phyloP scores from a whole-genome alignment of 2,329 filamentous ascomycete species.

The Nigrospora osmanthi region DNA sequence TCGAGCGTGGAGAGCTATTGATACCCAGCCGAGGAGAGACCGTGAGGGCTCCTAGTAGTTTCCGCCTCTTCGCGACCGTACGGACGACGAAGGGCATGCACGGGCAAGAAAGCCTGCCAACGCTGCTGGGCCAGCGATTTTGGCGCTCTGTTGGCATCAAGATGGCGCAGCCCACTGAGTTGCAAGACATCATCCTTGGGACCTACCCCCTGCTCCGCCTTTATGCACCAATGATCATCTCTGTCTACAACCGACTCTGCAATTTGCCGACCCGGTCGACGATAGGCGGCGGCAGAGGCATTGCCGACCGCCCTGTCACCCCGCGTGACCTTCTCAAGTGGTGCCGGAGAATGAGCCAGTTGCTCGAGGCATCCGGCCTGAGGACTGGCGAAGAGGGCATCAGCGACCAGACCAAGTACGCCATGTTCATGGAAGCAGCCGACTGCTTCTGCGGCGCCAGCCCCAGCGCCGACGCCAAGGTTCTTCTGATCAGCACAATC shows the following conservation, averaged over 20 bases:
- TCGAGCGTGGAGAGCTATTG: slow-evolving; percentile 84
- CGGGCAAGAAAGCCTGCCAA: slow-evolving; percentile 59
- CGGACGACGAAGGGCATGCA: slow-evolving; percentile 65
- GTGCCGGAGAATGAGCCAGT: slow-evolving; percentile 66
- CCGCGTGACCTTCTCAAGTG: slow-evolving; percentile 79
- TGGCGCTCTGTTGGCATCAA: slow-evolving; percentile 74
- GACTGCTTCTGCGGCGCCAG: slow-evolving; percentile 87
- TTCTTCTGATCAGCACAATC: slow-evolving; percentile 58
- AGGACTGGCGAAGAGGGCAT: slow-evolving; percentile 63
- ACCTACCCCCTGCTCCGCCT: slow-evolving; percentile 64
- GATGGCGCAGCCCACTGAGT: slow-evolving; percentile 59
- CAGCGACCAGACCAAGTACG: slow-evolving; percentile 63
- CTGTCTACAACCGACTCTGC: slow-evolving; percentile 48
- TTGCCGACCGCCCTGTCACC: slow-evolving; percentile 40
- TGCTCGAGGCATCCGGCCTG: slow-evolving; percentile 53
- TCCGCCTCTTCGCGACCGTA: slow-evolving; percentile 87
- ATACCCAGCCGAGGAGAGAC: slow-evolving; percentile 85
- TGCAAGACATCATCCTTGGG: slow-evolving; percentile 63
- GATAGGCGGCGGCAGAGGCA: slow-evolving; percentile 23
- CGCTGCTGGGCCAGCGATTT: slow-evolving; percentile 74
- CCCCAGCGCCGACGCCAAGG: slow-evolving; percentile 54
- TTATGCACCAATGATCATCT: slow-evolving; percentile 50
- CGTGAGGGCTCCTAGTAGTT: slow-evolving; percentile 74
- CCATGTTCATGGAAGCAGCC: slow-evolving; percentile 87
- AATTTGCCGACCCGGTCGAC: slow-evolving; percentile 26